Evolutionary conservation across 1,284 basidiomycete genomes (phyloP), one percentile per base, ranked within the genome.

Genomic region (Earliella scabrosa): DNA sequence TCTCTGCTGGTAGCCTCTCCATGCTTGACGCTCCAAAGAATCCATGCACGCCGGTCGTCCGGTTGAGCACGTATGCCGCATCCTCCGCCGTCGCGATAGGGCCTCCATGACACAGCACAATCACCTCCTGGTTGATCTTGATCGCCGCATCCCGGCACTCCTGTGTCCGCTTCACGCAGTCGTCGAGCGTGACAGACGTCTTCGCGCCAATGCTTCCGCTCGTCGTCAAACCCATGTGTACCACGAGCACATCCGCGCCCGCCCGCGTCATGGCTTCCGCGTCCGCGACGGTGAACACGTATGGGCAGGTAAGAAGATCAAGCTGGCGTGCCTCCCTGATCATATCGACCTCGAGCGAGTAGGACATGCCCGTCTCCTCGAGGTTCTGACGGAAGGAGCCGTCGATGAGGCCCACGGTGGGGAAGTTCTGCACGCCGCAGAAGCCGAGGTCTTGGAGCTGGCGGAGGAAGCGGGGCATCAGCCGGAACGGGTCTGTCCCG

Each of bases 391-490:
- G 63, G 54, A 66, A 66, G 11, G 46, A 57, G 38, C 63, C 63
- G 44, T 64, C 65, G 46, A 66, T 61, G 40, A 64, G 64, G 24
- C 64, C 64, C 45, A 66, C 64, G 36, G 64, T 66, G 9, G 64
- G 65, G 59, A 66, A 66, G 50, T 66, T 66, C 59, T 66, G 65
- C 56, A 66, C 65, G 45, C 65, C 65, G 50, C 65, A 61, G 59
- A 66, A 64, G 29, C 65, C 65, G 59, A 62, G 45, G 27, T 58
- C 58, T 20, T 56, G 43, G 11, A 66, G 61, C 56, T 64, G 54
- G 23, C 58, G 57, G 26, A 66, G 60, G 53, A 66, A 66, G 34
- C 58, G 65, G 9, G 65, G 63, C 61, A 66, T 66, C 35, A 51
- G 54, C 18, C 63, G 63, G 50, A 66, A 66, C 6, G 65, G 65